Base-by-base conservation (phyloP, 2,329 filamentous ascomycete species). In the Stylonectria norvegica region DNA sequence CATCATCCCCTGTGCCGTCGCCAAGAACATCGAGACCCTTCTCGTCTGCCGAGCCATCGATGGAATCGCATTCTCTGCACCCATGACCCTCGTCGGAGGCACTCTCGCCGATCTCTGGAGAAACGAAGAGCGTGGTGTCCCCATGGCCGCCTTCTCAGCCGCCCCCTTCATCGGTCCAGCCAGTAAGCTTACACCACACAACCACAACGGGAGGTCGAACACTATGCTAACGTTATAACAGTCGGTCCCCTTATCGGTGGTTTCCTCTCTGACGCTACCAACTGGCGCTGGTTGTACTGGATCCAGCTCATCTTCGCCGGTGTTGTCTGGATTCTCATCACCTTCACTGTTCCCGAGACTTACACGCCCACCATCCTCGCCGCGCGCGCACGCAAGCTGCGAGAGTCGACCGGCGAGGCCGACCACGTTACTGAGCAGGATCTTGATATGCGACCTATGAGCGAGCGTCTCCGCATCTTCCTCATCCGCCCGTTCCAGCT, bases 201-300 rank as follows among this genome's bases (percentile, higher is more conserved):
- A 4, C 1, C 5, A 2, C 12, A 3, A 6, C 11, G n/a, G n/a
- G n/a, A n/a, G 2, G 5, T 9, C 12, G 10, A 14, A 1, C 8
- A 19, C 20, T 4, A 18, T 31, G 19, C 53, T 53, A 32, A 56
- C 39, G 5, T 1, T 4, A 2, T 14, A 25, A 3, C 30, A 72
- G 68, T 86, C 49, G 85, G 85, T 45, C 85, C 85, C 6, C 73
- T 95, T 1, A 75, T 84, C 5, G 89, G 89, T 50, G 89, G 87
- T 9, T 94, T 81, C 59, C 70, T 93, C 2, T 75, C 76, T 6
- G 84, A 89, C 52, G 77, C 76, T 1, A 66, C 71, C 0, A 83
- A 83, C 25, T 93, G 88, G 88, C 71, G 87, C 50, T 93, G 86
- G 86, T 71, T 93, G 0, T 93, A 93, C 69, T 91, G 86, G 84